These are phyloP conservation scores for Chlorella variabilis DNA, from an alignment of 163 green algal genomes.

Conservation along the genomic window DNA sequence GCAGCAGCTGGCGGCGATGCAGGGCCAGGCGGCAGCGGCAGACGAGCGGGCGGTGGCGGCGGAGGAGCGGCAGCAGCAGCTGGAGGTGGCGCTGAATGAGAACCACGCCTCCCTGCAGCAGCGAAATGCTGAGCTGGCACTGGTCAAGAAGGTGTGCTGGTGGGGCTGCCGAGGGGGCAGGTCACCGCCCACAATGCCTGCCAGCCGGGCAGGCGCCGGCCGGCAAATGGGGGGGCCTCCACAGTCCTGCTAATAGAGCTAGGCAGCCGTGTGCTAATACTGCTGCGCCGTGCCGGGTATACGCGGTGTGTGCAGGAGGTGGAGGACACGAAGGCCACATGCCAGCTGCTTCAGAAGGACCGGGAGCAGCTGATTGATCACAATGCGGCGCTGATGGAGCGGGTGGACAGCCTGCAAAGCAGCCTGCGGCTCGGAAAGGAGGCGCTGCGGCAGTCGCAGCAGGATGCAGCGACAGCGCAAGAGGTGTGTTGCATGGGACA, in stretches of 20 bases:
- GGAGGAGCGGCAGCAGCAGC: slow-evolving; percentile 34
- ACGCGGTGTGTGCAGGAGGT: slow-evolving; percentile 26
- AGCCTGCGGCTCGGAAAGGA: slow-evolving; percentile 1
- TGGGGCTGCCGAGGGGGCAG: too few species aligned
- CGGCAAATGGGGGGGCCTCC: too few species aligned
- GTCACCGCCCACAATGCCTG: too few species aligned
- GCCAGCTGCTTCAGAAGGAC: slow-evolving; percentile 34
- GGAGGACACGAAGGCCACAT: slow-evolving; percentile 20
- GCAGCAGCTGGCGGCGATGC: background rate
- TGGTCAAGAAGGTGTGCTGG: slow-evolving; percentile 22
- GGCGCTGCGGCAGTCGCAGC: background rate
- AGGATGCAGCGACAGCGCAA: background rate
- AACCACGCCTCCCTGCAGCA: slow-evolving; percentile 23
- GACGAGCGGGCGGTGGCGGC: background rate
- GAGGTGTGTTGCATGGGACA: slow-evolving; percentile 16
- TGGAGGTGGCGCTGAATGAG: slow-evolving; percentile 31
- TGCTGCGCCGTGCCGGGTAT: too few species aligned
- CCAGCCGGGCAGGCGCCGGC: too few species aligned
- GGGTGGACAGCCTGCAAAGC: background rate
- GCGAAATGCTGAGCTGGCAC: slow-evolving; percentile 21
- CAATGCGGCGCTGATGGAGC: slow-evolving; percentile 25
- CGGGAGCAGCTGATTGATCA: slow-evolving; percentile 28
- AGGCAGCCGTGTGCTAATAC: too few species aligned
- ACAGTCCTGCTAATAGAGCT: too few species aligned
- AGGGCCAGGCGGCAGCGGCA: background rate